phyloP scores from a whole-genome alignment of 208 protist species.

The Lotmaria passim region DNA sequence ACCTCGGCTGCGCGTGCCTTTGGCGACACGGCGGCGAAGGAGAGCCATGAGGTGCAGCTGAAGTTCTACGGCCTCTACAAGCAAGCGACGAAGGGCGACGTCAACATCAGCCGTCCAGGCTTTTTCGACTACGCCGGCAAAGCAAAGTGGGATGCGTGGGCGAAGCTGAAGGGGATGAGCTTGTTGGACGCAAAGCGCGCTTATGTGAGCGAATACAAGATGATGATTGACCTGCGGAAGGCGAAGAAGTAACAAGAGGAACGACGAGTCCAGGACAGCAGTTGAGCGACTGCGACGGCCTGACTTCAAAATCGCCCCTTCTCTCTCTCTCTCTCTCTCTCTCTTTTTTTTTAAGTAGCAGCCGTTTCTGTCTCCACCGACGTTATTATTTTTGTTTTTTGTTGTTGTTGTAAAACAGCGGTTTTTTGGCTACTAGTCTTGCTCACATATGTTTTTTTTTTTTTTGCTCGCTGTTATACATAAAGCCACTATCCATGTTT shows the following conservation, averaged over 20 bases:
- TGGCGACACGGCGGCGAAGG: slow-evolving; percentile 38
- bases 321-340: too few species aligned
- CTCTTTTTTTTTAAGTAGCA: too few species aligned
- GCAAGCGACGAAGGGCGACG: slow-evolving; percentile 85
- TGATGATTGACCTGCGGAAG: slow-evolving; percentile 42
- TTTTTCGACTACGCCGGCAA: slow-evolving; percentile 77
- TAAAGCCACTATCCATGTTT: too few species aligned
- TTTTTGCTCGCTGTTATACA: too few species aligned
- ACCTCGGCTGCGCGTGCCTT: slow-evolving; percentile 61
- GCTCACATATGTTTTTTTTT: slow-evolving; percentile 6
- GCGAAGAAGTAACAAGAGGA: slow-evolving; percentile 12
- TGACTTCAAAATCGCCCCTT: too few species aligned
- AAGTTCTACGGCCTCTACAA: slow-evolving; percentile 91
- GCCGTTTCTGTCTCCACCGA: too few species aligned
- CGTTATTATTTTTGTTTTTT: too few species aligned
- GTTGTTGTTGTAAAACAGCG: too few species aligned
- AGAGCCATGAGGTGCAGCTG: slow-evolving; percentile 76
- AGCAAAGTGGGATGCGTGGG: slow-evolving; percentile 95
- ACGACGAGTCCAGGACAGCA: too few species aligned
- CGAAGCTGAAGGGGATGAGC: slow-evolving; percentile 79
- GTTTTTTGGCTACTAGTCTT: too few species aligned
- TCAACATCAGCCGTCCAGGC: slow-evolving; percentile 75
- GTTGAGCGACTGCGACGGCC: too few species aligned
- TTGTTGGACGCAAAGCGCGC: slow-evolving; percentile 80
- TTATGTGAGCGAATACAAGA: slow-evolving; percentile 78